Evolutionary conservation across 352 stramenopile species (phyloP).

Genomic region (Globisporangium orthogonon): DNA sequence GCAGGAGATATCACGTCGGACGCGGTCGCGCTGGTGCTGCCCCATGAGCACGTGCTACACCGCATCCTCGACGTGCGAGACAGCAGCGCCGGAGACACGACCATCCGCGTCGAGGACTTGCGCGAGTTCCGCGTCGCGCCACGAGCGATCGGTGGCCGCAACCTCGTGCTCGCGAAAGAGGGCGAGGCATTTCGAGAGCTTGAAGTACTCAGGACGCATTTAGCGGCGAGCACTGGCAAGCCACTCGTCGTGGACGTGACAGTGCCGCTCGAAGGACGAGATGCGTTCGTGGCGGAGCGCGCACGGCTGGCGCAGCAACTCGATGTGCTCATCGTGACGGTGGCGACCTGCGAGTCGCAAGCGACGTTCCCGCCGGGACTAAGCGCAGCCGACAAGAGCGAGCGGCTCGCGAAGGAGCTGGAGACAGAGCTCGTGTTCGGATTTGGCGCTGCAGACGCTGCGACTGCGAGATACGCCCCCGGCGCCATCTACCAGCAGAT

Average conservation of each 20-base stretch:
- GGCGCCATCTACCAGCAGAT: slow-evolving; percentile 72
- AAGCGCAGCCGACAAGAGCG: slow-evolving; percentile 23
- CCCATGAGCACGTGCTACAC: slow-evolving; percentile 61
- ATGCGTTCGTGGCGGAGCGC: slow-evolving; percentile 25
- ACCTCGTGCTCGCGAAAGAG: slow-evolving; percentile 57
- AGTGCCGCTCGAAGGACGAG: slow-evolving; percentile 36
- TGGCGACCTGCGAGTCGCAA: slow-evolving; percentile 42
- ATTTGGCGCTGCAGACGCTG: slow-evolving; percentile 16
- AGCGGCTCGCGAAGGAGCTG: slow-evolving; percentile 43
- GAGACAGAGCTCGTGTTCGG: slow-evolving; percentile 73
- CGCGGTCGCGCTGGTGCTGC: slow-evolving; percentile 32
- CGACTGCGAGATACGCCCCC: slow-evolving; percentile 15
- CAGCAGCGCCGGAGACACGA: background rate
- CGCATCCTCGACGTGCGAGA: slow-evolving; percentile 15
- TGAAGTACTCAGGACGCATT: slow-evolving; percentile 19
- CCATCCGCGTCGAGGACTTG: slow-evolving; percentile 47
- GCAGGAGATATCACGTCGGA: slow-evolving; percentile 30
- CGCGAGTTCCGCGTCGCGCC: slow-evolving; percentile 43
- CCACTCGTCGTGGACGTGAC: slow-evolving; percentile 51
- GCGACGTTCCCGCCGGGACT: slow-evolving; percentile 12
- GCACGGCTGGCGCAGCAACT: slow-evolving; percentile 31
- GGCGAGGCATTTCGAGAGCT: slow-evolving; percentile 74
- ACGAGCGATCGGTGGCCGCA: slow-evolving; percentile 26
- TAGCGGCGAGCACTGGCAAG: background rate
- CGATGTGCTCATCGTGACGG: slow-evolving; percentile 37